Evolutionary conservation across 169 alveolate genomes (phyloP).

Genomic region (Eimeria praecox): DNA sequence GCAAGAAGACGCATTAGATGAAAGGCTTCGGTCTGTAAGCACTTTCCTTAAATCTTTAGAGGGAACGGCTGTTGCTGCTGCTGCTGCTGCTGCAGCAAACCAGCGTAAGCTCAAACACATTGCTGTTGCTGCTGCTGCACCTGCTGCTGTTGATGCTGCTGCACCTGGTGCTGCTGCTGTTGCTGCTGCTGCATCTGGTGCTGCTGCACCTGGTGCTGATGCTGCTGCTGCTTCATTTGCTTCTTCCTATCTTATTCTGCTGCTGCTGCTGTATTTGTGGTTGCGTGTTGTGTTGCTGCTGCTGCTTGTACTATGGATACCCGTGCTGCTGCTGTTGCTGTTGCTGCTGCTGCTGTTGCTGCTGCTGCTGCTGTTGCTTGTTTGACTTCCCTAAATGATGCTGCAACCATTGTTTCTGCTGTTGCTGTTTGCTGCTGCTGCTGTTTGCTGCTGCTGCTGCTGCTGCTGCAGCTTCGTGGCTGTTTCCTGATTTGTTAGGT

Average conservation of each 20-base stretch:
- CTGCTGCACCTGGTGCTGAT: not conserved
- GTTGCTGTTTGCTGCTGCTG: not conserved
- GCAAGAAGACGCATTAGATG: constrained; percentile 11
- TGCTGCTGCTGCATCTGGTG: not conserved
- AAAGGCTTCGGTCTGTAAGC: not conserved
- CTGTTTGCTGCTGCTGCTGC: not conserved
- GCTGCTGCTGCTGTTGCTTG: not conserved
- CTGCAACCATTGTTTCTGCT: not conserved
- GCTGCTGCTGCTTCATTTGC: not conserved
- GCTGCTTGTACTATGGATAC: too few species aligned
- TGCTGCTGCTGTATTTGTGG: not conserved
- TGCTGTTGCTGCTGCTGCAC: not conserved
- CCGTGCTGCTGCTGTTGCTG: not conserved
- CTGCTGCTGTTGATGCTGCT: not conserved
- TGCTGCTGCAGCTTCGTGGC: not conserved
- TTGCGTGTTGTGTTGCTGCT: not conserved
- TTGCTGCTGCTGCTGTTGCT: not conserved
- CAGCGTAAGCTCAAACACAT: not conserved
- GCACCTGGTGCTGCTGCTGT: not conserved
- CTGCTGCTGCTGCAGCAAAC: not conserved
- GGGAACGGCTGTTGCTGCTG: not conserved
- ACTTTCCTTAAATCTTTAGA: not conserved
- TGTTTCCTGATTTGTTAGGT: not conserved
- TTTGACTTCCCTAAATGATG: not conserved
- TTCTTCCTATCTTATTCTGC: not conserved